Conservation (phyloP, 2,329 filamentous ascomycete species). For the Ustulina deusta region DNA sequence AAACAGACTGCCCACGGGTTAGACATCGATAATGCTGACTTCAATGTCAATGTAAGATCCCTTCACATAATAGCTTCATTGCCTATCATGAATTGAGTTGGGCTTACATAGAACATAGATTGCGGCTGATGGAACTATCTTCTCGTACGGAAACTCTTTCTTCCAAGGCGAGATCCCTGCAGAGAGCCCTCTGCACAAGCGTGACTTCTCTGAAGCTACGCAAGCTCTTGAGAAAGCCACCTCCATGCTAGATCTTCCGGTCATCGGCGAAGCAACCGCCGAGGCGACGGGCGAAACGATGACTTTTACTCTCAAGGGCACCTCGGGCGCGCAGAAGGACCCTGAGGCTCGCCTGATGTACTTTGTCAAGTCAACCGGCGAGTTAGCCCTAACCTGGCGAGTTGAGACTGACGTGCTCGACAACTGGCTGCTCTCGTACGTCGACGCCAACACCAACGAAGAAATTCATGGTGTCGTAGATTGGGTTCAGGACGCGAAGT, state of each 20-base stretch:
- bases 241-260: constrained; percentile 55
- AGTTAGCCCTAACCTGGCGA: constrained; percentile 65
- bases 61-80: background rate
- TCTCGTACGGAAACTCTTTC: constrained; percentile 67
- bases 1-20: constrained; percentile 69
- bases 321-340: constrained; percentile 61
- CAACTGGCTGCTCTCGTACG: constrained; percentile 71
- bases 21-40: constrained; percentile 71
- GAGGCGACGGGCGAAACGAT: constrained; percentile 54
- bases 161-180: constrained; percentile 59
- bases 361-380: constrained; percentile 61
- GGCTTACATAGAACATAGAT: constrained; percentile 53
- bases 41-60: constrained; percentile 69
- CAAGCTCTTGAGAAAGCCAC: constrained; percentile 58
- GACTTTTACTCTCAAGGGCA: constrained; percentile 60
- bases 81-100: background rate
- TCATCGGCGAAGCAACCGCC: constrained; percentile 56
- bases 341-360: constrained; percentile 69
- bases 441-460: constrained; percentile 62
- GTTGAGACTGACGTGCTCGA: constrained; percentile 68
- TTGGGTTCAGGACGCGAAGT: constrained; percentile 67
- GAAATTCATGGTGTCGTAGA: constrained; percentile 67
- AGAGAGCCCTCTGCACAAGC: constrained; percentile 55
- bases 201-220: constrained; percentile 57
- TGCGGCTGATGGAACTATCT: constrained; percentile 64